Conservation (phyloP, 805 yeast species). For the Saccharomycopsis malanga region DNA sequence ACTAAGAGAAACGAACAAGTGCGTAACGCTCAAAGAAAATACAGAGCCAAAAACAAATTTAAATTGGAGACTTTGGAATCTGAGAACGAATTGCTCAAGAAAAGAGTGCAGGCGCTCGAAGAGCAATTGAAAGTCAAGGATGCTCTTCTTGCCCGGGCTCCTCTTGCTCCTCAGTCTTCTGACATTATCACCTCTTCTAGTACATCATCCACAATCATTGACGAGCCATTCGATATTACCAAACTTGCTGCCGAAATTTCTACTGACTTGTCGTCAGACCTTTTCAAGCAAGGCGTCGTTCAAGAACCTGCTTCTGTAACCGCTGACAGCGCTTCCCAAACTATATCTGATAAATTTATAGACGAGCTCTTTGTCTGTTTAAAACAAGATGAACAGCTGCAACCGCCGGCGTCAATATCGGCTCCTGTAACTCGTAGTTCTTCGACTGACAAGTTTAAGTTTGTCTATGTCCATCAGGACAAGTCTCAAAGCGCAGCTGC, state of each 20-base stretch:
- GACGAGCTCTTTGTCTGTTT: slow-evolving; percentile 2
- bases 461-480: background rate
- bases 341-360: background rate
- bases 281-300: background rate
- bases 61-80: background rate
- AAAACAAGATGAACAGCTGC: background rate
- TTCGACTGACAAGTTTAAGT: background rate
- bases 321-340: background rate
- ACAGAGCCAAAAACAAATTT: slow-evolving; percentile 28
- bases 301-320: background rate
- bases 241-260: background rate
- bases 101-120: slow-evolving; percentile 1
- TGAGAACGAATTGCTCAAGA: background rate
- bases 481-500: too few species aligned
- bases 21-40: slow-evolving; percentile 16
- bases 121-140: background rate
- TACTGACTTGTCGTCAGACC: background rate
- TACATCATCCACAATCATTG: background rate
- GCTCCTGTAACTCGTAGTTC: background rate
- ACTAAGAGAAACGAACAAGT: slow-evolving; percentile 12
- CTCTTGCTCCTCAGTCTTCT: background rate
- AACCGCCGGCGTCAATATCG: background rate
- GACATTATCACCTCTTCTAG: background rate
- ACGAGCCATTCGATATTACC: background rate
- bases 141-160: background rate